Evolutionary conservation across 1,139 yeast genomes (phyloP), one percentile per base, ranked within the genome.

Genomic region (Debaryomycetaceae sp.): DNA sequence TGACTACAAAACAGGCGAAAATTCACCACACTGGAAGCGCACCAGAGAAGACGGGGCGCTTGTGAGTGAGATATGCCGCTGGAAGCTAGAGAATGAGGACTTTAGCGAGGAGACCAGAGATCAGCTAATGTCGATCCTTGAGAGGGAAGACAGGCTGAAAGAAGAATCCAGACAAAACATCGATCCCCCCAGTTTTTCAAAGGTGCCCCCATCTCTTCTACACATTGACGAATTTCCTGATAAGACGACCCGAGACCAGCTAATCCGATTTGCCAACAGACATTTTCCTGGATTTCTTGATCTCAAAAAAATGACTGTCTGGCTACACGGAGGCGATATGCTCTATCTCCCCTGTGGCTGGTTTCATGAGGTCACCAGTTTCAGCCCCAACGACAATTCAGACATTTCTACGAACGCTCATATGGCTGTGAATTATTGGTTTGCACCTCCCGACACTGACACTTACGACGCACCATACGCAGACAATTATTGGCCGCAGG

Each of bases 321-420:
- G 77, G 63, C 53, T 84, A 27, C 59, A 72, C 14, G 81, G 84
- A 0, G 89, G 89, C 0, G 82, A 84, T 40, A 79, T 83, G 83
- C 60, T 85, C 33, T 85, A 79, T 54, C 60, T 85, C 23, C 93
- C 93, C 0, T 77, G 87, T 1, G 89, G 91, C 1, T 85, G 91
- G 91, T 85, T 85, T 57, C 93, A 85, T 58, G 93, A 85, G 59
- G 93, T 85, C 1, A 77, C 86, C 24, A 82, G 88, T n/a, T 82
- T 70, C 58, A 83, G 84, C 0, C 55, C 45, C 5, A 53, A 42
- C 6, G 40, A 47, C 13, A 24, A 46, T 7, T 29, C 46, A 5
- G 41, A 48, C n/a, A 49, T 54, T n/a, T 47, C 54, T 27, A 56
- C 57, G 11, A 59, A 63, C 24, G 65, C 72, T 5, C 91, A 85